These are phyloP conservation scores for Claviceps citrina DNA, from an alignment of 2,329 filamentous ascomycete genomes.

Conservation along the genomic window DNA sequence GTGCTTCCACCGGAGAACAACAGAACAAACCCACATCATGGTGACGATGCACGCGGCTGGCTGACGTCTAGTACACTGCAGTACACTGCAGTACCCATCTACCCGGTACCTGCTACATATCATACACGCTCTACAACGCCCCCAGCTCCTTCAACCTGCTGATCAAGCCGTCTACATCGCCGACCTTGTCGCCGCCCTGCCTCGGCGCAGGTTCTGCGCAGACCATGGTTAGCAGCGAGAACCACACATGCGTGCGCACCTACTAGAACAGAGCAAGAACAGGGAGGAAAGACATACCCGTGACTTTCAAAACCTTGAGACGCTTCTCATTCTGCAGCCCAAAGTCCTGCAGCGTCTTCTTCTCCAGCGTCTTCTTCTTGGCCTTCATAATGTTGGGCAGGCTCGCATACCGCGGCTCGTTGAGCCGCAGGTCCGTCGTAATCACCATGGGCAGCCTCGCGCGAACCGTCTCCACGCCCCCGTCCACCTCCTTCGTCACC, in stretches of 20 bases:
- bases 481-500: conserved; percentile 87
- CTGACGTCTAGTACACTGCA: too few species aligned
- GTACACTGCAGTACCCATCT: too few species aligned
- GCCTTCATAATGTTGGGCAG: conserved; percentile 99
- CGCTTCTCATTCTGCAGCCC: conserved; percentile 59
- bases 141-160: conserved; percentile 90
- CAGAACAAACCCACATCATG: too few species aligned
- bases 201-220: conserved; percentile 62
- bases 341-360: conserved; percentile 73
- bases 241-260: too few species aligned
- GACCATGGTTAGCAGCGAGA: neutral
- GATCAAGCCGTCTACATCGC: conserved; percentile 91
- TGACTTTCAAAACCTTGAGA: conserved; percentile 81
- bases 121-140: conserved; percentile 61
- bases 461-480: conserved; percentile 77
- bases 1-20: too few species aligned
- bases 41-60: too few species aligned
- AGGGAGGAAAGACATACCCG: conserved; percentile 37
- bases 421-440: conserved; percentile 85
- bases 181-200: conserved; percentile 91
- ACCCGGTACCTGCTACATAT: too few species aligned
- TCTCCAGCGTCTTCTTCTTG: conserved; percentile 98
- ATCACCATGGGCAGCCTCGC: conserved; percentile 83
- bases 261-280: neutral
- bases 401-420: conserved; percentile 88